phyloP scores from a whole-genome alignment of 306 rosid genomes.

The Lotus japonicus region DNA sequence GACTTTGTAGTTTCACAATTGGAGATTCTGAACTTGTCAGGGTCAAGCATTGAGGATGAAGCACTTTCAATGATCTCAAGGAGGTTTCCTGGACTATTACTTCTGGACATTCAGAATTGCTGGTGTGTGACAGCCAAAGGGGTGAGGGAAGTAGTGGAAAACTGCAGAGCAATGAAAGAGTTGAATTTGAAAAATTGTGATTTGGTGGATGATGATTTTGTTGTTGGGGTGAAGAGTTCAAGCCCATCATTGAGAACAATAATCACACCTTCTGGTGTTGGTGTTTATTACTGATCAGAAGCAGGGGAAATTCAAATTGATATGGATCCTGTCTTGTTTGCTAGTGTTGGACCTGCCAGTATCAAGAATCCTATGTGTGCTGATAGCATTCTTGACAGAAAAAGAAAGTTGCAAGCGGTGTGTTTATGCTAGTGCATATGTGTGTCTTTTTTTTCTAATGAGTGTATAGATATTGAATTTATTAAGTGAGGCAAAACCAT shows the following conservation, averaged over 20 bases:
- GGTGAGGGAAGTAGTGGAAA: slow-evolving; percentile 42
- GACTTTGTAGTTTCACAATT: slow-evolving; percentile 42
- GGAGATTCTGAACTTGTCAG: slow-evolving; percentile 37
- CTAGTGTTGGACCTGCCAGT: not conserved
- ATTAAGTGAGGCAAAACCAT: too few species aligned
- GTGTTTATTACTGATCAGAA: slow-evolving; percentile 27
- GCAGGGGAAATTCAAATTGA: not conserved
- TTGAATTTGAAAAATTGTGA: slow-evolving; percentile 47
- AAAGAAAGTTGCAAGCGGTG: not conserved
- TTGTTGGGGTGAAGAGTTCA: slow-evolving; percentile 38
- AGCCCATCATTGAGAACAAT: slow-evolving; percentile 57
- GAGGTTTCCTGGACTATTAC: slow-evolving; percentile 36
- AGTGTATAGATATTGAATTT: too few species aligned
- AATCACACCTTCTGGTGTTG: slow-evolving; percentile 30
- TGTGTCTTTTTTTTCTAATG: too few species aligned
- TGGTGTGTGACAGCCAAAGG: slow-evolving; percentile 48
- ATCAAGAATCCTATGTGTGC: not conserved
- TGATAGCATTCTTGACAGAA: not conserved
- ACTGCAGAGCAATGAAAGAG: slow-evolving; percentile 51
- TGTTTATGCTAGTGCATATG: not conserved
- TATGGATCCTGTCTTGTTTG: not conserved
- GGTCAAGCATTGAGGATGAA: slow-evolving; percentile 40
- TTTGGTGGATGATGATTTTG: slow-evolving; percentile 27
- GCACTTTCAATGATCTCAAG: slow-evolving; percentile 45
- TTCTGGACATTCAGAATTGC: slow-evolving; percentile 42